Conservation (phyloP, 176 grass and related monocot genomes). For the Ampelocalamus luodianensis region DNA sequence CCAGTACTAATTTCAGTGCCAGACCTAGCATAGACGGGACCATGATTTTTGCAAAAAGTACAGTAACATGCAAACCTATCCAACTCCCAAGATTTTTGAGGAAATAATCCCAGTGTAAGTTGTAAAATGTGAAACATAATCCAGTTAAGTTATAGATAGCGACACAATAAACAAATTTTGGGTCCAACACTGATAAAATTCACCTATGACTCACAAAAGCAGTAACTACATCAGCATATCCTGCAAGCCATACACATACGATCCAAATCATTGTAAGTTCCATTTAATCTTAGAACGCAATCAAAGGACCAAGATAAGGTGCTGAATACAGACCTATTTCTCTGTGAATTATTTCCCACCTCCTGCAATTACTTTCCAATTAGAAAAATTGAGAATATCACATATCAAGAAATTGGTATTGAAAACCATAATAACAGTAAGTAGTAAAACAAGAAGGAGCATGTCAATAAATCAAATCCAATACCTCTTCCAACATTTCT, state of each 20-base stretch:
- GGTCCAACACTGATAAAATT: constrained; percentile 26
- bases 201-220: constrained; percentile 15
- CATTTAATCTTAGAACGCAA: constrained; percentile 28
- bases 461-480: constrained; percentile 48
- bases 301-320: constrained; percentile 48
- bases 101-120: constrained; percentile 16
- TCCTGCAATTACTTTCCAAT: constrained; percentile 74
- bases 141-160: background rate
- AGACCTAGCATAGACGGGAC: background rate
- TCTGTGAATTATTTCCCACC: constrained; percentile 80
- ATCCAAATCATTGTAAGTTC: constrained; percentile 17
- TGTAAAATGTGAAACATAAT: constrained; percentile 19
- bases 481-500: constrained; percentile 89
- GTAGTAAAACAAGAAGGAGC: background rate
- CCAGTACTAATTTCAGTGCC: background rate
- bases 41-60: constrained; percentile 26
- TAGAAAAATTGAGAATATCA: constrained; percentile 39
- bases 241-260: constrained; percentile 15
- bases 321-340: constrained; percentile 68
- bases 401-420: constrained; percentile 31
- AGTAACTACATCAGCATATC: background rate
- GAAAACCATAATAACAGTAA: constrained; percentile 1
- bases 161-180: background rate
- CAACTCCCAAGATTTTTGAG: constrained; percentile 10
- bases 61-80: constrained; percentile 28